Conservation (phyloP, 2,329 filamentous ascomycete species). For the Nemania serpens region DNA sequence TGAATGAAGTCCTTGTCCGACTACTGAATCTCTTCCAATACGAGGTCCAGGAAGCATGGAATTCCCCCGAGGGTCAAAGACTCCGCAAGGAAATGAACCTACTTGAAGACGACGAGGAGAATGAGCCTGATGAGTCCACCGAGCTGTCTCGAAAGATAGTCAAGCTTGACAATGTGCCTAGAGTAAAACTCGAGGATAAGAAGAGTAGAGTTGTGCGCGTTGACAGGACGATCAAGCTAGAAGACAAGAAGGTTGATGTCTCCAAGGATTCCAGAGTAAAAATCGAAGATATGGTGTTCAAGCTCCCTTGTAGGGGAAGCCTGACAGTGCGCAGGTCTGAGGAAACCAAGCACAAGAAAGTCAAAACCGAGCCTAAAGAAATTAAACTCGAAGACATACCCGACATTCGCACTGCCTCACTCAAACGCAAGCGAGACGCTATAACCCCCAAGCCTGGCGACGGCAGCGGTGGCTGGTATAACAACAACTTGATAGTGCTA, state of each 20-base stretch:
- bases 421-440: background rate
- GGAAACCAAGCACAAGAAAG: too few species aligned
- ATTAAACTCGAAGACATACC: background rate
- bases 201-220: background rate
- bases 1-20: slow-evolving; percentile 30
- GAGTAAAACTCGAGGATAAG: background rate
- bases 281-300: background rate
- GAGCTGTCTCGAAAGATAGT: background rate
- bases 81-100: slow-evolving; percentile 31
- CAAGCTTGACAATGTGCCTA: background rate
- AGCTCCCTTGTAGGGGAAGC: too few species aligned
- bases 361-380: background rate
- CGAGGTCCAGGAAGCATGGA: slow-evolving; percentile 34
- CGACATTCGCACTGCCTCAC: too few species aligned
- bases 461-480: slow-evolving; percentile 13
- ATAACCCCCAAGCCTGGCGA: background rate
- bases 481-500: background rate
- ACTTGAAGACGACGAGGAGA: slow-evolving; percentile 11
- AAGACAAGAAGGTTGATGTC: background rate
- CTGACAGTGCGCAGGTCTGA: too few species aligned
- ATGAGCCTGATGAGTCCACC: background rate
- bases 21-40: slow-evolving; percentile 39
- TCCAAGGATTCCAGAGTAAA: background rate
- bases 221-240: background rate
- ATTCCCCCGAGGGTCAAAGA: slow-evolving; percentile 28